Percentiles rank a stretch among this genome's conserved stretches.
phyloP scores from a whole-genome alignment of 139 green algal species.

The Choricystis sp. region DNA sequence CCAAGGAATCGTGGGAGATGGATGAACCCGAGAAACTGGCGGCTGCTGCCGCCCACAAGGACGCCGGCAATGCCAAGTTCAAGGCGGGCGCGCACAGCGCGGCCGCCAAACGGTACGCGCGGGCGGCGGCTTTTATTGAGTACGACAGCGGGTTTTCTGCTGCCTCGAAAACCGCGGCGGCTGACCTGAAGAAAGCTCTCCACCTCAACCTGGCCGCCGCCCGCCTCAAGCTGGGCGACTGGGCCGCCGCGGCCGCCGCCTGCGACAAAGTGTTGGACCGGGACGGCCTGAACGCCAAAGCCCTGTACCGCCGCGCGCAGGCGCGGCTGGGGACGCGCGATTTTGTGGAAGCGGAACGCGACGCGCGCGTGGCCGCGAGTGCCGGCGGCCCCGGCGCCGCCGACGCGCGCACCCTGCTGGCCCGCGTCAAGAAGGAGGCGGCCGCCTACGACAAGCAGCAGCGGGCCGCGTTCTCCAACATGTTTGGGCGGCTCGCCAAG shows the following conservation, averaged over 20 bases:
- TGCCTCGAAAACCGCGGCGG: slow-evolving; percentile 25
- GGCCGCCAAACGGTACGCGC: slow-evolving; percentile 53
- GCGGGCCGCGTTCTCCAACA: background rate
- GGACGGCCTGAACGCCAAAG: slow-evolving; percentile 82
- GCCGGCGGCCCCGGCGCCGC: too few species aligned
- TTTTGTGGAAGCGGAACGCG: slow-evolving; percentile 57
- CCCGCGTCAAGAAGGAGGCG: slow-evolving; percentile 1
- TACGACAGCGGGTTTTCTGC: slow-evolving; percentile 39
- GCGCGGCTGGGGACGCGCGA: slow-evolving; percentile 36
- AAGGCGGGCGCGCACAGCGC: slow-evolving; percentile 55
- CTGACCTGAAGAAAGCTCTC: slow-evolving; percentile 49
- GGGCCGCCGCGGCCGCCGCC: slow-evolving; percentile 21
- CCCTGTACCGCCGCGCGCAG: slow-evolving; percentile 78
- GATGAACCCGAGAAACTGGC: slow-evolving; percentile 64
- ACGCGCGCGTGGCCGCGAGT: slow-evolving; percentile 8
- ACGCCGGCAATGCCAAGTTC: slow-evolving; percentile 75
- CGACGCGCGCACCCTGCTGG: background rate
- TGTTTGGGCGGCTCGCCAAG: background rate
- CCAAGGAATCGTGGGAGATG: slow-evolving; percentile 90
- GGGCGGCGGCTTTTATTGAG: slow-evolving; percentile 31
- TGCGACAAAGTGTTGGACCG: slow-evolving; percentile 51
- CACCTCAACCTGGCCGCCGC: slow-evolving; percentile 75
- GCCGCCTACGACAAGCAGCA: background rate
- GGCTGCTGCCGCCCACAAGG: slow-evolving; percentile 50
- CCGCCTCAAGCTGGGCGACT: slow-evolving; percentile 54